Evolutionary conservation across 1,284 basidiomycete genomes (phyloP).

Genomic region (Pterula multifida): DNA sequence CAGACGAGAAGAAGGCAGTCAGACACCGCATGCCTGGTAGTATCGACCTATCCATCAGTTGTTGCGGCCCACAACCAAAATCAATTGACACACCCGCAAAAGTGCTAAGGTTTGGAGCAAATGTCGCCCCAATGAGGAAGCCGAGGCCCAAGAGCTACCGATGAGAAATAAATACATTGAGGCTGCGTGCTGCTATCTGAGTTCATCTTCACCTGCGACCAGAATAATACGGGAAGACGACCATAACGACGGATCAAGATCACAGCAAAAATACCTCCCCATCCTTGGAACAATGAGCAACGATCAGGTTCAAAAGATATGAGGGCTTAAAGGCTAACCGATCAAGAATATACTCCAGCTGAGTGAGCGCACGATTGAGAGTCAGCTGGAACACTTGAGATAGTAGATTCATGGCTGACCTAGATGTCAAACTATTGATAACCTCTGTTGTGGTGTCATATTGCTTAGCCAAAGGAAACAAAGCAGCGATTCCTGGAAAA

Average conservation of each 20-base stretch:
- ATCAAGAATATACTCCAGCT: constrained; percentile 3
- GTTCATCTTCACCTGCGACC: constrained; percentile 52
- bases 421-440: constrained; percentile 56
- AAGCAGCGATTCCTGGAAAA: constrained; percentile 36
- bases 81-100: constrained; percentile 29
- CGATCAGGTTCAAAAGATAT: no score
- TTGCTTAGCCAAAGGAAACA: constrained; percentile 47
- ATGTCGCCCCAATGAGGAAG: constrained; percentile 40
- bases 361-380: no score
- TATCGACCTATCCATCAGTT: background rate
- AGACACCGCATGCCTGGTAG: constrained; percentile 54
- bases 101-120: constrained; percentile 37
- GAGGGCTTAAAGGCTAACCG: no score
- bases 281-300: constrained; percentile 27
- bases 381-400: constrained; percentile 31
- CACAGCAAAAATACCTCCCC: constrained; percentile 44
- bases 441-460: constrained; percentile 44
- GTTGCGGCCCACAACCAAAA: background rate
- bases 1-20: constrained; percentile 55
- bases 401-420: constrained; percentile 36
- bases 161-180: background rate
- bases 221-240: constrained; percentile 50
- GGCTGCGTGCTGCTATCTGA: no score
- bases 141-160: constrained; percentile 32
- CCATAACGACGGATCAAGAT: constrained; percentile 47